Conservation (phyloP, 2,329 filamentous ascomycete species). For the Ophiostoma sp. region DNA sequence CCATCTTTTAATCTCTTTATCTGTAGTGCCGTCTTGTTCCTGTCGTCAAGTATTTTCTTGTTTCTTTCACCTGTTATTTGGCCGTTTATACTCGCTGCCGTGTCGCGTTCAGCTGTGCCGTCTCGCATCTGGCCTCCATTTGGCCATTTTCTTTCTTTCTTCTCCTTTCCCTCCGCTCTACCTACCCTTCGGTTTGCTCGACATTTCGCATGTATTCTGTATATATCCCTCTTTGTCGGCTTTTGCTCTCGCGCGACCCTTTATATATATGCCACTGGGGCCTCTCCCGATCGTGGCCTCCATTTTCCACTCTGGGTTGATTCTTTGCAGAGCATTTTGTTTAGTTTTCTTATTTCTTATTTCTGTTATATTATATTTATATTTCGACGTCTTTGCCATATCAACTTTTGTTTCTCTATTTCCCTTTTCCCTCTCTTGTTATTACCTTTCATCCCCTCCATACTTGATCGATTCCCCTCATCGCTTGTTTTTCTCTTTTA, state of each 20-base stretch:
- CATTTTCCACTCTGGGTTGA: constrained; percentile 2
- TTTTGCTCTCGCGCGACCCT: neutral
- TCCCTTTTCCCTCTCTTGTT: constrained; percentile 13
- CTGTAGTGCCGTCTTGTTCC: neutral
- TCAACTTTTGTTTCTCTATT: constrained; percentile 13
- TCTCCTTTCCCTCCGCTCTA: neutral
- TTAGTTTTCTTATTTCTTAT: neutral
- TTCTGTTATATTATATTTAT: constrained; percentile 8
- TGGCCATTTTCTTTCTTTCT: neutral
- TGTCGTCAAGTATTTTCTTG: neutral
- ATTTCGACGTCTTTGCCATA: neutral
- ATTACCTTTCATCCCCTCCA: constrained; percentile 16
- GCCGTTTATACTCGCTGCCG: neutral
- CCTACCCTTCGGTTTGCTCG: neutral
- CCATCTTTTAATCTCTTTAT: constrained; percentile 8
- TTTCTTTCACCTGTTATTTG: neutral
- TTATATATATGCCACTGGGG: constrained; percentile 6
- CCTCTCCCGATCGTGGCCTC: constrained; percentile 4
- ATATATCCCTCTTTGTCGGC: constrained; percentile 3
- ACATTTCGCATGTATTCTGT: neutral
- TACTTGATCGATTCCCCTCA: constrained; percentile 16
- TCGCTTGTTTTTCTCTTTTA: constrained; percentile 18
- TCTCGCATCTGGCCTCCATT: neutral
- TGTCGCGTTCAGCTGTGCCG: neutral
- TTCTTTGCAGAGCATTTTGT: neutral